Conservation (phyloP, 495 filamentous ascomycete species). For the Penicillium bialowiezense region DNA sequence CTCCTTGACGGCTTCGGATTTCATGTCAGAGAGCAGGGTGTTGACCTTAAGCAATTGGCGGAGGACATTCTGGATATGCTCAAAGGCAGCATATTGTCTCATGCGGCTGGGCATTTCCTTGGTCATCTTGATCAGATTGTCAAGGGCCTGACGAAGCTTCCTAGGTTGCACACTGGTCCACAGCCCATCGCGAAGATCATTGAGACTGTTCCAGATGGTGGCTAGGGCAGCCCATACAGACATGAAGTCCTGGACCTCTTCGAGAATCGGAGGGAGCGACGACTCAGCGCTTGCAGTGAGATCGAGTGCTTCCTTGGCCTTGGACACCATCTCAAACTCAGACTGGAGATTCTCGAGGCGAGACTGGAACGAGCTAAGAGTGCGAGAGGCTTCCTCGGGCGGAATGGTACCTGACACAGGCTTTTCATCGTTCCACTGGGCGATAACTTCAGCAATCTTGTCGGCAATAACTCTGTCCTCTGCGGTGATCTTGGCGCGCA, state of each 20-base stretch:
- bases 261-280: conserved; percentile 73
- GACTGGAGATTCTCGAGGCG: conserved; percentile 77
- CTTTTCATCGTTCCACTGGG: conserved; percentile 91
- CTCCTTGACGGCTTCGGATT: conserved; percentile 94
- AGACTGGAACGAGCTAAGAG: conserved; percentile 74
- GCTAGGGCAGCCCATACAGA: conserved; percentile 94
- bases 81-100: conserved; percentile 98
- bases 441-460: conserved; percentile 79
- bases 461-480: conserved; percentile 88
- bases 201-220: conserved; percentile 94
- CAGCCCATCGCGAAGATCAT: conserved; percentile 84
- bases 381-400: conserved; percentile 78
- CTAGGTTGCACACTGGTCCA: conserved; percentile 93
- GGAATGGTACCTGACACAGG: conserved; percentile 91
- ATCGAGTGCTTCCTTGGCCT: conserved; percentile 94
- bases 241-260: conserved; percentile 98
- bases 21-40: conserved; percentile 80
- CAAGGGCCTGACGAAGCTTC: conserved; percentile 83
- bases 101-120: conserved; percentile 99
- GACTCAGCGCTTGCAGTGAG: conserved; percentile 75
- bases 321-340: conserved; percentile 90
- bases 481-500: conserved; percentile 92
- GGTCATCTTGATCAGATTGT: conserved; percentile 92
- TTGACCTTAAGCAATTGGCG: conserved; percentile 88
- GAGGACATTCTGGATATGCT: conserved; percentile 92